Percentiles rank a stretch among this genome's conserved stretches.
Conservation (phyloP, 305 asterid species). For the Euphrasia arctica region DNA sequence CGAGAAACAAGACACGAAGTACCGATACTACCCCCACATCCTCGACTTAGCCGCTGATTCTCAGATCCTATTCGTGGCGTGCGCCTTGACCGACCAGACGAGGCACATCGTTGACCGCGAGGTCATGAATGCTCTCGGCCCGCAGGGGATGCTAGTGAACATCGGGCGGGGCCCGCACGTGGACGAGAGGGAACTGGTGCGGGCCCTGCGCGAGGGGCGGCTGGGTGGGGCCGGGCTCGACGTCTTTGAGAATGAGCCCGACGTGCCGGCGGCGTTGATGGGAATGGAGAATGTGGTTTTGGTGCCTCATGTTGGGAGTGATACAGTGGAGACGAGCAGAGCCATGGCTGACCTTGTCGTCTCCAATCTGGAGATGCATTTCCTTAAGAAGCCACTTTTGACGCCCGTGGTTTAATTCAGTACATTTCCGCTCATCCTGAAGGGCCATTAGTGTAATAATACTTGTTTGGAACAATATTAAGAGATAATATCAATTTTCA, state of each 20-base stretch:
- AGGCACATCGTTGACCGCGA: slow-evolving; percentile 52
- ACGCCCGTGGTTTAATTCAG: slow-evolving; percentile 58
- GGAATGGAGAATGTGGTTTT: slow-evolving; percentile 63
- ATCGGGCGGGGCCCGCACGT: slow-evolving; percentile 76
- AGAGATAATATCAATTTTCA: no score
- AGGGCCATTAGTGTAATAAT: neutral
- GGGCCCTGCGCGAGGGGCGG: slow-evolving; percentile 67
- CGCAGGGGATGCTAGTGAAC: slow-evolving; percentile 71
- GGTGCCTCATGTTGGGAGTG: slow-evolving; percentile 72
- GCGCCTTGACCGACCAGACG: slow-evolving; percentile 63
- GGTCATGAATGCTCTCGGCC: slow-evolving; percentile 69
- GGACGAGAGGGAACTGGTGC: slow-evolving; percentile 66
- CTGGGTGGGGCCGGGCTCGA: slow-evolving; percentile 89
- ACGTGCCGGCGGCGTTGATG: slow-evolving; percentile 47
- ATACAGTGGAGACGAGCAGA: slow-evolving; percentile 59
- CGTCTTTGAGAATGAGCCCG: slow-evolving; percentile 77
- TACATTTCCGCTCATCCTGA: no score
- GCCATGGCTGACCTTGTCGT: slow-evolving; percentile 88
- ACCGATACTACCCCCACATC: slow-evolving; percentile 50
- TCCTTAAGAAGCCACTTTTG: slow-evolving; percentile 50
- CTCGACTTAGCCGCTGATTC: slow-evolving; percentile 57
- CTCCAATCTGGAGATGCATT: slow-evolving; percentile 71
- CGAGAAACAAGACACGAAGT: slow-evolving; percentile 43
- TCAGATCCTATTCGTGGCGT: slow-evolving; percentile 56
- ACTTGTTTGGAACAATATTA: no score